A percentile compares a stretch with the other conserved stretches of the same genome.
Conservation (phyloP, 441 rosid genomes). For the Omphalea diandra region DNA sequence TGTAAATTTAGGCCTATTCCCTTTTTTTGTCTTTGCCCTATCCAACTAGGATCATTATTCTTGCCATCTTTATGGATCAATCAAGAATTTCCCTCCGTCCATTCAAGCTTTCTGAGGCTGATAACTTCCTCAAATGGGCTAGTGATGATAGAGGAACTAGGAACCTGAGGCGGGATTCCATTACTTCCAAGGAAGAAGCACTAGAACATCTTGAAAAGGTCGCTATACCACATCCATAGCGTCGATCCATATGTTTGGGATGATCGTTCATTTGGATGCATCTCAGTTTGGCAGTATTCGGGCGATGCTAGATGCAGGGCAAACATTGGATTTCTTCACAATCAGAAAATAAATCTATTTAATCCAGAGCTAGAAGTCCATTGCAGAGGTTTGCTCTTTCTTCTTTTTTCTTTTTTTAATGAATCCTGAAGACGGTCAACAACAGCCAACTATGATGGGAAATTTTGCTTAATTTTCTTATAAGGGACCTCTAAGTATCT, state of each 20-base stretch:
- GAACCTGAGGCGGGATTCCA: constrained; percentile 36
- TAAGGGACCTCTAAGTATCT: too few species aligned
- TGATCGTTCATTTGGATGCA: constrained; percentile 37
- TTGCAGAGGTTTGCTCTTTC: too few species aligned
- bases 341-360: too few species aligned
- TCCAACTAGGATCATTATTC: neutral
- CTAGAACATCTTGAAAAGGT: constrained; percentile 25
- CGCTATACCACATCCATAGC: constrained; percentile 42
- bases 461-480: too few species aligned
- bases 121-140: constrained; percentile 46
- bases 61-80: constrained; percentile 29
- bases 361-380: too few species aligned
- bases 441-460: too few species aligned
- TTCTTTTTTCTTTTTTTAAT: too few species aligned
- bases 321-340: too few species aligned
- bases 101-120: constrained; percentile 44
- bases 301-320: constrained; percentile 38
- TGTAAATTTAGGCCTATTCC: too few species aligned
- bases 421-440: too few species aligned
- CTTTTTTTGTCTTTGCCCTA: too few species aligned
- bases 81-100: constrained; percentile 45
- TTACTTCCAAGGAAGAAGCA: constrained; percentile 40
- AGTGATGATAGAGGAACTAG: constrained; percentile 37
- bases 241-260: constrained; percentile 48
- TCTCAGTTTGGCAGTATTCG: constrained; percentile 33